Conservation (phyloP, 2,329 filamentous ascomycete species). For the Aureobasidium leucospermi region DNA sequence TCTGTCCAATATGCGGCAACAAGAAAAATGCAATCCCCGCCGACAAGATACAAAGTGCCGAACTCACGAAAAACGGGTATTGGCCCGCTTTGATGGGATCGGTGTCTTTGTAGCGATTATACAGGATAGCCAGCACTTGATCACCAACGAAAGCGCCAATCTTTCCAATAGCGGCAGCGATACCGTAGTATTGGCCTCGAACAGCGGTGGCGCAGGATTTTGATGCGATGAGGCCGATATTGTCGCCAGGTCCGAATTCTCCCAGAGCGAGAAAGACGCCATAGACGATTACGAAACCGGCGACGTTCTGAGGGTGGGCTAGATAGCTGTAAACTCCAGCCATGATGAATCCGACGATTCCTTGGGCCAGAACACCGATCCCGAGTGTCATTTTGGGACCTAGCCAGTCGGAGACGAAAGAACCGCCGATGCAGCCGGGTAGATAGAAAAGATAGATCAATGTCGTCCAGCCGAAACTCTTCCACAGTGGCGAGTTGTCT, state of each 20-base stretch:
- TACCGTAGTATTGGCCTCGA: slow-evolving; percentile 63
- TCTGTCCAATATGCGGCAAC: slow-evolving; percentile 70
- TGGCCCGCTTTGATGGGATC: slow-evolving; percentile 55
- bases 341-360: slow-evolving; percentile 81
- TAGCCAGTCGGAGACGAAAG: slow-evolving; percentile 68
- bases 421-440: slow-evolving; percentile 71
- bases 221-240: slow-evolving; percentile 78
- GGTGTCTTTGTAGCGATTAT: slow-evolving; percentile 49
- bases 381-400: slow-evolving; percentile 70
- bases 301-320: slow-evolving; percentile 59
- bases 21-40: slow-evolving; percentile 59
- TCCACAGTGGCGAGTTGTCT: slow-evolving; percentile 55
- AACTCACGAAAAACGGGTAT: slow-evolving; percentile 85
- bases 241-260: slow-evolving; percentile 81
- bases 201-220: slow-evolving; percentile 86
- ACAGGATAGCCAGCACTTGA: slow-evolving; percentile 70
- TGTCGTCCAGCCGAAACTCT: slow-evolving; percentile 79
- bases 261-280: slow-evolving; percentile 70
- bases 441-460: slow-evolving; percentile 86
- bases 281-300: slow-evolving; percentile 70
- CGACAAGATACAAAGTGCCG: slow-evolving; percentile 66
- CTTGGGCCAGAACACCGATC: slow-evolving; percentile 64
- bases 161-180: slow-evolving; percentile 67
- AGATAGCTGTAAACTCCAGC: slow-evolving; percentile 67
- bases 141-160: slow-evolving; percentile 74